Evolutionary conservation across 768 basidiomycete species (phyloP), one percentile per base, ranked within the genome.

Genomic region (Suillus alpinus): DNA sequence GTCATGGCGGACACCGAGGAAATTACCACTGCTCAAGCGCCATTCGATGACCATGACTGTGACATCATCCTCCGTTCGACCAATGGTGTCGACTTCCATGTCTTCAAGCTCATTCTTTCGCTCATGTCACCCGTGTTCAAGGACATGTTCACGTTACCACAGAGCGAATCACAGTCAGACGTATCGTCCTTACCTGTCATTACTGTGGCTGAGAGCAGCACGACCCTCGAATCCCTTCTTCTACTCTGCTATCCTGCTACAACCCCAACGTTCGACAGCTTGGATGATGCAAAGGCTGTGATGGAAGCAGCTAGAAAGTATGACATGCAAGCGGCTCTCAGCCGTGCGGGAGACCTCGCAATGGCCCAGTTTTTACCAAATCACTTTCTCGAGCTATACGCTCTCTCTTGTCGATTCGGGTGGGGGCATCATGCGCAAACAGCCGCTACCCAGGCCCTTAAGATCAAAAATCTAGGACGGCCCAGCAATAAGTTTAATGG

Each of bases 41-140:
- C 63, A 14, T 63, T 63, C 43, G 61, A 63, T 36, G 26, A 61
- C 23, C 56, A 20, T 46, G 44, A 65, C 13, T 51, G 60, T 6
- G 65, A 65, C n/a, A 51, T 65, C 29, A 65, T 65, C 41, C 57
- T 65, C 10, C 59, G 64, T 46, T 61, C 65, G 9, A 47, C 51
- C 6, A 39, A 62, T 41, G 43, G 29, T 18, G 56, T 62, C 36
- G 29, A 65, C 31, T 65, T 65, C 32, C 43, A 60, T 18, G 57
- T 61, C 13, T 64, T 52, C 49, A 61, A 56, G 59, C 53, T 75
- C 46, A 71, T 85, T 44, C 75, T 86, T 10, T 74, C 79, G 7
- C 67, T 82, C 12, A 75, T 80, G 0, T 86, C 84, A 2, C 75
- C 80, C 5, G 76, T 86, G 60, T 85, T 86, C 66, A 71, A 73